Conservation (phyloP, 2,329 filamentous ascomycete genomes). For the Colletotrichum sp. region DNA sequence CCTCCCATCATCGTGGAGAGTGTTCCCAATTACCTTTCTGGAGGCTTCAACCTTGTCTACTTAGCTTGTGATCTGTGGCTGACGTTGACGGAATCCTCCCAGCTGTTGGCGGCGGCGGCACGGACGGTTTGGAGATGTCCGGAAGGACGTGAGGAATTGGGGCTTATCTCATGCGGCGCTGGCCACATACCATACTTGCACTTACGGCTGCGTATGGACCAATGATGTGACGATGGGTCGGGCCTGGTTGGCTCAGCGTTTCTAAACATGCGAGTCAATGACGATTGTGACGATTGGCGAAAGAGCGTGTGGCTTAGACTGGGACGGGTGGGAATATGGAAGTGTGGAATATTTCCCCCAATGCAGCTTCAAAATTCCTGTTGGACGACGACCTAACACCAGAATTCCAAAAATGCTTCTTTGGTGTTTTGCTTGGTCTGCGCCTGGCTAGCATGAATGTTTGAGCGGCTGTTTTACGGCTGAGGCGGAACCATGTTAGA, state of each 20-base stretch:
- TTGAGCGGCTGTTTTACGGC: neutral
- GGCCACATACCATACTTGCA: neutral
- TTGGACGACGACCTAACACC: neutral
- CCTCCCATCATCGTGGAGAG: neutral
- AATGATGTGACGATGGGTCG: neutral
- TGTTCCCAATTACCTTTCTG: neutral
- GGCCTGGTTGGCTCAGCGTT: neutral
- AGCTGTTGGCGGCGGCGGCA: neutral
- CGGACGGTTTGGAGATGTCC: conserved; percentile 22
- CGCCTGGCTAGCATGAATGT: neutral
- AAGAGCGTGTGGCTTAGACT: neutral
- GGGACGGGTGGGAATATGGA: neutral
- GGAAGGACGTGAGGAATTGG: conserved; percentile 16
- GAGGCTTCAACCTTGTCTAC: neutral
- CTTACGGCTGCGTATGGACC: neutral
- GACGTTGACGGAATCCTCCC: conserved; percentile 1
- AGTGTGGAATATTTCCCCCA: neutral
- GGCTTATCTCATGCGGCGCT: neutral
- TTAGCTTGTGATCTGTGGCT: conserved; percentile 14
- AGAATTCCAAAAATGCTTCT: neutral
- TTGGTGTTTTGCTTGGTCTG: neutral
- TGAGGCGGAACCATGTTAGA: neutral
- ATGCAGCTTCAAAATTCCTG: neutral
- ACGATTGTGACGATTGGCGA: neutral
- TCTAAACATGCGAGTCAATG: neutral